phyloP scores from a whole-genome alignment of 169 alveolate genomes.

The Plasmodium vinckei region DNA sequence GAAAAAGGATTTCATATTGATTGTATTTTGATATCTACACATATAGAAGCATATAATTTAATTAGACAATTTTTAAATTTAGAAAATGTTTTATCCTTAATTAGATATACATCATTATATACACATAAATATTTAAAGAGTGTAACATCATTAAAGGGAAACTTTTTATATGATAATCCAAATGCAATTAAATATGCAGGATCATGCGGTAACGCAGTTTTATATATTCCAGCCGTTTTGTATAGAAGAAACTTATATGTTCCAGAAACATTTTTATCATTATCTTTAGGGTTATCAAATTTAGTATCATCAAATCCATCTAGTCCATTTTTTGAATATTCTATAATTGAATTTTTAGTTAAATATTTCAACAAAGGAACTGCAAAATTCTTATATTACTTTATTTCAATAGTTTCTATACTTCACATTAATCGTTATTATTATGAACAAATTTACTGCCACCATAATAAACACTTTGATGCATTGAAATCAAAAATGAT shows the following conservation, averaged over 20 bases:
- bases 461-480: slow-evolving; percentile 19
- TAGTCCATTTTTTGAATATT: slow-evolving; percentile 74
- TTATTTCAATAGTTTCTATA: slow-evolving; percentile 47
- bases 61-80: slow-evolving; percentile 67
- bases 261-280: slow-evolving; percentile 74
- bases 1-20: slow-evolving; percentile 46
- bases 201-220: slow-evolving; percentile 41
- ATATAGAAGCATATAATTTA: slow-evolving; percentile 51
- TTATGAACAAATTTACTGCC: slow-evolving; percentile 70
- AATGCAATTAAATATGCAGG: slow-evolving; percentile 27
- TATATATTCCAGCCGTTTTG: slow-evolving; percentile 66
- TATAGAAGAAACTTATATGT: slow-evolving; percentile 54
- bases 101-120: slow-evolving; percentile 75
- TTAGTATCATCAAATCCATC: slow-evolving; percentile 72
- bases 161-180: slow-evolving; percentile 25
- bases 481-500: slow-evolving; percentile 39
- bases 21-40: slow-evolving; percentile 47
- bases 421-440: slow-evolving; percentile 45
- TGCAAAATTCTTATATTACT: slow-evolving; percentile 45
- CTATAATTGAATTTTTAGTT: slow-evolving; percentile 55
- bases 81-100: slow-evolving; percentile 56
- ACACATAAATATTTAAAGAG: slow-evolving; percentile 61
- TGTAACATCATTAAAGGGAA: slow-evolving; percentile 25
- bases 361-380: slow-evolving; percentile 53
- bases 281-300: slow-evolving; percentile 69